Conservation (phyloP, 2,329 filamentous ascomycete genomes). For the Fusarium sp. region DNA sequence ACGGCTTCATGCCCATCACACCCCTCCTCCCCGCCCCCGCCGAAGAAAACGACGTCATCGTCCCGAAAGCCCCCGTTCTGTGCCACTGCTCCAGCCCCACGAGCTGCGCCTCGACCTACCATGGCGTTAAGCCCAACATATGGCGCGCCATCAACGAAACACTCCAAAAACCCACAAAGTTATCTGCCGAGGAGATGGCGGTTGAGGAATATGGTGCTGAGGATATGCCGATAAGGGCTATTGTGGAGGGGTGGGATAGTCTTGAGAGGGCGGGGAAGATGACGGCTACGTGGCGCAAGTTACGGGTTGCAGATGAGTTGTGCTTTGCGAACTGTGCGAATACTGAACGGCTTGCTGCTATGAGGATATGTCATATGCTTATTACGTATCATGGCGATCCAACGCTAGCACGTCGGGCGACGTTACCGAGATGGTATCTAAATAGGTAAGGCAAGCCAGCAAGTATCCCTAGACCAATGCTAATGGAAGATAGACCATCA, state of each 20-base stretch:
- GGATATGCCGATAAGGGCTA: slow-evolving; percentile 43
- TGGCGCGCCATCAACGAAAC: slow-evolving; percentile 47
- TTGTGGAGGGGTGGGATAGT: slow-evolving; percentile 48
- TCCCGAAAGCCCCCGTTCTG: background rate
- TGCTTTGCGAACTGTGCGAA: slow-evolving; percentile 36
- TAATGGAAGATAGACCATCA: slow-evolving; percentile 39
- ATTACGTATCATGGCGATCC: slow-evolving; percentile 47
- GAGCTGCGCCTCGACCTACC: background rate
- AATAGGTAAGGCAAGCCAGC: slow-evolving; percentile 35
- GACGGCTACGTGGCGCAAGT: slow-evolving; percentile 45
- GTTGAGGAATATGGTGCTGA: slow-evolving; percentile 40
- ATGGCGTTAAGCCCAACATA: slow-evolving; percentile 27
- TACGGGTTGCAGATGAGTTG: slow-evolving; percentile 43
- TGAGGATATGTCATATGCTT: slow-evolving; percentile 45
- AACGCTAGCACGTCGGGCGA: slow-evolving; percentile 27
- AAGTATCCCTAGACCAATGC: too few species aligned
- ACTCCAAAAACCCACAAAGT: slow-evolving; percentile 17
- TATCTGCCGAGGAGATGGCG: slow-evolving; percentile 30
- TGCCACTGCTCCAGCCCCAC: slow-evolving; percentile 28
- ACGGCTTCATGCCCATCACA: background rate
- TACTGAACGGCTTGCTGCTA: slow-evolving; percentile 41
- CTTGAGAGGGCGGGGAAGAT: slow-evolving; percentile 43
- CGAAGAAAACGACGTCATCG: slow-evolving; percentile 21
- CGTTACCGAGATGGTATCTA: slow-evolving; percentile 45
- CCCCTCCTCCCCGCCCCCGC: slow-evolving; percentile 2